A percentile compares a stretch with the other conserved stretches of the same genome.
Conservation (phyloP, 2,329 filamentous ascomycete species). For the Fusarium sororula region DNA sequence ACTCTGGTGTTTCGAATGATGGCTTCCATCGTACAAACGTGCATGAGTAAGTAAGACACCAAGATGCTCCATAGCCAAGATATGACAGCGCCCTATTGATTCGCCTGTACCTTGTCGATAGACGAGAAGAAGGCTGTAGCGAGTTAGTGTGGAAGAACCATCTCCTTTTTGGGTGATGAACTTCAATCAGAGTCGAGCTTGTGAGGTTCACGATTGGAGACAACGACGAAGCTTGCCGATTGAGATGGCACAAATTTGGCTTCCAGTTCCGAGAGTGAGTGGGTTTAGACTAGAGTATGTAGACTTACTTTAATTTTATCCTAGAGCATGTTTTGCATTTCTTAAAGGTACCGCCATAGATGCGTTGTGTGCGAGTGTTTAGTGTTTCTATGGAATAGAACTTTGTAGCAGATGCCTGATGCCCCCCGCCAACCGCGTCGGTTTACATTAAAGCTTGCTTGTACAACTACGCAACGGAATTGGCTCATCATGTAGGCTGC, state of each 20-base stretch:
- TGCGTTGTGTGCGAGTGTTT: not conserved
- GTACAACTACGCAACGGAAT: not conserved
- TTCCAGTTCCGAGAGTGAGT: not conserved
- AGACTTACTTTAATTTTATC: not conserved
- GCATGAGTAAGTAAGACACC: not conserved
- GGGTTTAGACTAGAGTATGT: not conserved
- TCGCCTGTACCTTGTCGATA: not conserved
- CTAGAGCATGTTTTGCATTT: no score
- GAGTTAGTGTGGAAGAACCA: not conserved
- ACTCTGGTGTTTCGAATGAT: not conserved
- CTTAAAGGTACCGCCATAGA: not conserved
- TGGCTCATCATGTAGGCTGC: not conserved
- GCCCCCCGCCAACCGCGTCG: not conserved
- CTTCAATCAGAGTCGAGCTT: not conserved
- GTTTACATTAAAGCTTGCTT: not conserved
- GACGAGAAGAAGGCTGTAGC: not conserved
- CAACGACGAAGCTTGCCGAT: not conserved
- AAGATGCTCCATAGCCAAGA: not conserved
- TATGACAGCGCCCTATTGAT: not conserved
- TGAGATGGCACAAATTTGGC: not conserved
- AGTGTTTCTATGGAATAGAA: not conserved
- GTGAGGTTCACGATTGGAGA: not conserved
- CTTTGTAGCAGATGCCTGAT: not conserved
- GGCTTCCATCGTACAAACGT: no score
- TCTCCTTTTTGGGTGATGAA: fast-evolving